Percentiles rank a stretch among this genome's conserved stretches.
Conservation (phyloP, 2,329 filamentous ascomycete genomes). For the Magnaporthales sp. region DNA sequence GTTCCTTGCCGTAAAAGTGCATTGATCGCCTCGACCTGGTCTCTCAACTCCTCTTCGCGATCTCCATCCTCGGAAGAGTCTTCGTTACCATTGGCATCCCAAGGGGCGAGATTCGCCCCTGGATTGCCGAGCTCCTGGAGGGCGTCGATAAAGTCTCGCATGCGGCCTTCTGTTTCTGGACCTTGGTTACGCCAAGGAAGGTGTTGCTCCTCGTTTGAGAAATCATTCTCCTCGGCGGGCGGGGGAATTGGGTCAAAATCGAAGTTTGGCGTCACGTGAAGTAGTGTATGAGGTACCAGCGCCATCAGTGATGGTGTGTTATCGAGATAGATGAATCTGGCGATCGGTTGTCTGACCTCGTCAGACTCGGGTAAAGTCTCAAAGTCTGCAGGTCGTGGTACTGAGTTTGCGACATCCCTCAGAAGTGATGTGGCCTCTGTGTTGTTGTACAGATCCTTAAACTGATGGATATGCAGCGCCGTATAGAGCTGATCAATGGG, state of each 20-base stretch:
- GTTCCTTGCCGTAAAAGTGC: not conserved
- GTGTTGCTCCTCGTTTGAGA: constrained; percentile 32
- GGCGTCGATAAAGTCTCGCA: not conserved
- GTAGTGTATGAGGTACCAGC: constrained; percentile 56
- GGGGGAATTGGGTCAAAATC: constrained; percentile 81
- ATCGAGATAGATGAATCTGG: constrained; percentile 70
- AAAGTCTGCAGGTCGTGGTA: constrained; percentile 7
- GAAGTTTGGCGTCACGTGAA: constrained; percentile 57
- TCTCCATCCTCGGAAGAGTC: not conserved
- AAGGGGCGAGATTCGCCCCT: not conserved
- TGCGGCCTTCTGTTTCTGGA: not conserved
- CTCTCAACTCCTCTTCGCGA: not conserved
- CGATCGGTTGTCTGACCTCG: constrained; percentile 42
- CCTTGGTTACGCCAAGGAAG: constrained; percentile 29
- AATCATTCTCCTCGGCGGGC: constrained; percentile 41
- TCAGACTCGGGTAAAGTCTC: constrained; percentile 26
- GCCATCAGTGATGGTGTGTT: constrained; percentile 64
- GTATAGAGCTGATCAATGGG: constrained; percentile 60
- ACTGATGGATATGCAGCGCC: constrained; percentile 65
- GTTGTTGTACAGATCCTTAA: constrained; percentile 82
- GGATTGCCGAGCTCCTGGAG: not conserved
- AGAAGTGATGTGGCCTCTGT: constrained; percentile 61
- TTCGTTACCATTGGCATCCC: not conserved
- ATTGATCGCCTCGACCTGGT: not conserved
- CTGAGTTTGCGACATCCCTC: constrained; percentile 46